phyloP scores from a whole-genome alignment of 176 grass and related monocot genomes.

The Carex kokanica region DNA sequence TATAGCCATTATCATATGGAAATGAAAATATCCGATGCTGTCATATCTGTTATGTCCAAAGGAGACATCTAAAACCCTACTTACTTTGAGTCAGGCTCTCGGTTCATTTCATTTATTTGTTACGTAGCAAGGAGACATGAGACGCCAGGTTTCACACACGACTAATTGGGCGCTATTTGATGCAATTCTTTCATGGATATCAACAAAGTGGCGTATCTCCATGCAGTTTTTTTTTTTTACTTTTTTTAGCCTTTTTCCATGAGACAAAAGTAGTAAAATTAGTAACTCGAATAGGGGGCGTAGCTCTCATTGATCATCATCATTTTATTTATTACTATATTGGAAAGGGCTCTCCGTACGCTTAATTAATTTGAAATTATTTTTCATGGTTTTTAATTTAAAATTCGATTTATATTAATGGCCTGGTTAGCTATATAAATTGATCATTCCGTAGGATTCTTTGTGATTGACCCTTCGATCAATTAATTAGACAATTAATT shows the following conservation, averaged over 20 bases:
- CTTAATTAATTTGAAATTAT: not conserved
- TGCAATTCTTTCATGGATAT: not conserved
- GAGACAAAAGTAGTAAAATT: not conserved
- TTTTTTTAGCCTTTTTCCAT: not conserved
- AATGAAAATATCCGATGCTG: not conserved
- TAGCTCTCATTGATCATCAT: not conserved
- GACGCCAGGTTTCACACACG: not conserved
- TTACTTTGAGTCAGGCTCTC: conserved; percentile 1
- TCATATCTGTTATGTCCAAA: conserved; percentile 20
- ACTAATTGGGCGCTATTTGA: not conserved
- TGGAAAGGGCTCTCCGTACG: not conserved
- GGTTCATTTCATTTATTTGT: conserved; percentile 1
- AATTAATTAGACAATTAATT: not conserved
- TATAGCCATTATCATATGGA: not conserved
- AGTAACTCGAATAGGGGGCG: not conserved
- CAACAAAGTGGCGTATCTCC: not conserved
- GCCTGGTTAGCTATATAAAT: too few relatives aligned
- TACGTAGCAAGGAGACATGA: conserved; percentile 13
- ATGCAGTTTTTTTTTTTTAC: not conserved
- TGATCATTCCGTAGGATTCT: not conserved
- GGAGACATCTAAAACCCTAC: conserved; percentile 19
- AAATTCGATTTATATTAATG: not conserved
- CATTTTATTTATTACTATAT: too few relatives aligned
- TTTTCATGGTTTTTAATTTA: not conserved
- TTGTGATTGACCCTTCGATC: not conserved